These are phyloP conservation scores for Typha latifolia DNA, from an alignment of 176 grass and related monocot genomes.

Conservation along the genomic window DNA sequence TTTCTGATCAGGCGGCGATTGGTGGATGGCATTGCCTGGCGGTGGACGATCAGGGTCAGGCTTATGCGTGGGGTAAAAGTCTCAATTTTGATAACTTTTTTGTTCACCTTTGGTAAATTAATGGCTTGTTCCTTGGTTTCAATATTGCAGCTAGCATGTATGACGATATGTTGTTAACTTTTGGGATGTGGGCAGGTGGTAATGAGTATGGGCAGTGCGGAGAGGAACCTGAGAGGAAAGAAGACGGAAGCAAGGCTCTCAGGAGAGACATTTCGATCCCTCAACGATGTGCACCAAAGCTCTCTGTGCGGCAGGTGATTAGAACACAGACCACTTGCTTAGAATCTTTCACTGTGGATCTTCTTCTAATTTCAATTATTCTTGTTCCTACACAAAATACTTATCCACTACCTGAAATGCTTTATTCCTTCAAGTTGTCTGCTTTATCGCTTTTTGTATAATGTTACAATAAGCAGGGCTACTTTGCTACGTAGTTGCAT, in stretches of 20 bases:
- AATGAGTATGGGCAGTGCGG: constrained; percentile 98
- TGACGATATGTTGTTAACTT: background rate
- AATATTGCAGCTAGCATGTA: constrained; percentile 7
- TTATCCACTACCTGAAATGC: constrained; percentile 11
- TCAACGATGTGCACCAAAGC: constrained; percentile 65
- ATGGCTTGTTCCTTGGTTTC: constrained; percentile 6
- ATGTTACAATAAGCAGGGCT: no score
- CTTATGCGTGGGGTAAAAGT: constrained; percentile 78
- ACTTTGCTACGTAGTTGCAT: no score
- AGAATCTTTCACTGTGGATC: constrained; percentile 8
- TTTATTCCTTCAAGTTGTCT: constrained; percentile 27
- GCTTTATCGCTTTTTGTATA: constrained; percentile 6
- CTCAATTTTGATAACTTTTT: background rate
- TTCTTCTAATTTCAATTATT: constrained; percentile 19
- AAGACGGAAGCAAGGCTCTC: constrained; percentile 64
- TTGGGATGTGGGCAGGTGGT: constrained; percentile 37
- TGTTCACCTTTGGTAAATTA: background rate
- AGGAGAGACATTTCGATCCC: constrained; percentile 85
- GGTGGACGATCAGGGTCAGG: constrained; percentile 65
- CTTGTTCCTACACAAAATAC: constrained; percentile 8
- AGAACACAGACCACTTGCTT: constrained; percentile 16
- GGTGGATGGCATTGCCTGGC: constrained; percentile 97
- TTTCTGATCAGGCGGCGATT: constrained; percentile 59
- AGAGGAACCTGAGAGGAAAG: constrained; percentile 92
- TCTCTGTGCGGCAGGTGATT: constrained; percentile 81